These are phyloP conservation scores for Trifolium pratense DNA, from an alignment of 306 rosid genomes.

Conservation along the genomic window DNA sequence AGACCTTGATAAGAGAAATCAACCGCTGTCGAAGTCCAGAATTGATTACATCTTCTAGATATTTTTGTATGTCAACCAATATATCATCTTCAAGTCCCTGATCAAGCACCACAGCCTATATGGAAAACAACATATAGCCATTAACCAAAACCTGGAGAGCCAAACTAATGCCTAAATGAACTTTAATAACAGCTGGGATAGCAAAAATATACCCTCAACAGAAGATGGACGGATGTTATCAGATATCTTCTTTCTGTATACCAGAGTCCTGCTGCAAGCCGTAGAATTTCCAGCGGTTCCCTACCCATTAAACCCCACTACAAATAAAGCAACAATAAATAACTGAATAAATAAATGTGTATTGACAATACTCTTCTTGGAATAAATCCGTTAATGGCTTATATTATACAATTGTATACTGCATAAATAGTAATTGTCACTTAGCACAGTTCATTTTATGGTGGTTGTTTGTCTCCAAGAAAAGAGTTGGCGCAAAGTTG, in stretches of 20 bases:
- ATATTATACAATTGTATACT: not conserved
- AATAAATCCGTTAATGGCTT: not conserved
- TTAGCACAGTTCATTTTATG: not conserved
- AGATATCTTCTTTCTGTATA: constrained; percentile 95
- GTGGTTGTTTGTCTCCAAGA: not conserved
- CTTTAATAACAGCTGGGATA: constrained; percentile 21
- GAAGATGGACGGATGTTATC: constrained; percentile 81
- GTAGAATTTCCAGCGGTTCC: constrained; percentile 77
- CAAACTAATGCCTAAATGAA: constrained; percentile 27
- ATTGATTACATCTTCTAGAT: constrained; percentile 81
- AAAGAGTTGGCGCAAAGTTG: not conserved
- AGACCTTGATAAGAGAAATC: constrained; percentile 88
- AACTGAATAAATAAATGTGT: constrained; percentile 18
- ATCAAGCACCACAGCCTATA: constrained; percentile 94
- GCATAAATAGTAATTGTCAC: not conserved
- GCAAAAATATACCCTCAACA: constrained; percentile 70
- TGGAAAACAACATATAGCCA: constrained; percentile 36
- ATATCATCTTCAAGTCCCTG: constrained; percentile 85
- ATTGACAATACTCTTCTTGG: constrained; percentile 9
- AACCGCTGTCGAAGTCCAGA: constrained; percentile 84
- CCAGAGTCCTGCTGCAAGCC: constrained; percentile 93
- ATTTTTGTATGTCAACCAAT: constrained; percentile 77
- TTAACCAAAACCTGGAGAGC: constrained; percentile 20
- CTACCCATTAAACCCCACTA: constrained; percentile 97
- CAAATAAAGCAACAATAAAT: constrained; percentile 25